These are phyloP conservation scores for Cordyceps cateniannulata DNA, from an alignment of 2,329 filamentous ascomycete genomes.

Conservation along the genomic window DNA sequence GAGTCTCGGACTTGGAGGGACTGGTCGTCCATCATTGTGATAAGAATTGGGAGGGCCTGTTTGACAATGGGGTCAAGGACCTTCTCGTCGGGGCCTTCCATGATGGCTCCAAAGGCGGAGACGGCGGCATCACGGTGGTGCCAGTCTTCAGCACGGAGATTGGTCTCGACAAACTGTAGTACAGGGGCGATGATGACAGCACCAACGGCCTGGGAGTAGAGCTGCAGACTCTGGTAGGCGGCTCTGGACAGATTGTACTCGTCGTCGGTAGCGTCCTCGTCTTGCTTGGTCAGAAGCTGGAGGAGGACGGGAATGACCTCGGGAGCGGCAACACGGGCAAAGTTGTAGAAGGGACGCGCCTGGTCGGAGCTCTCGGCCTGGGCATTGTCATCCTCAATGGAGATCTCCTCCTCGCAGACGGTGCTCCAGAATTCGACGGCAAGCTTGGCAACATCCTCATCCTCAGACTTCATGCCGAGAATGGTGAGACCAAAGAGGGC, in stretches of 20 bases:
- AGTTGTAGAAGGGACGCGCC: constrained; percentile 90
- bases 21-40: constrained; percentile 84
- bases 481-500: constrained; percentile 95
- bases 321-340: constrained; percentile 82
- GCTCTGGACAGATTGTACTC: constrained; percentile 96
- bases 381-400: constrained; percentile 94
- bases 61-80: constrained; percentile 90
- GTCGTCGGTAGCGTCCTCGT: constrained; percentile 92
- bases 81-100: constrained; percentile 95
- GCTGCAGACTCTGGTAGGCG: constrained; percentile 91
- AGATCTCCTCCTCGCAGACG: constrained; percentile 98
- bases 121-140: constrained; percentile 91
- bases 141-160: constrained; percentile 89
- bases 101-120: constrained; percentile 94
- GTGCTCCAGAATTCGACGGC: constrained; percentile 99
- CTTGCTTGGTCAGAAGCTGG: constrained; percentile 86
- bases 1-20: constrained; percentile 92
- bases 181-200: constrained; percentile 79
- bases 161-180: constrained; percentile 82
- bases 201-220: constrained; percentile 89
- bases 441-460: constrained; percentile 96
- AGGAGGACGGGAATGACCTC: constrained; percentile 93
- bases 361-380: constrained; percentile 69
- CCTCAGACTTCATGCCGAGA: constrained; percentile 95
- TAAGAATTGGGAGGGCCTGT: constrained; percentile 85